phyloP scores from a whole-genome alignment of 192 early-diverging fungal genomes.

The Spinellus fusiger region DNA sequence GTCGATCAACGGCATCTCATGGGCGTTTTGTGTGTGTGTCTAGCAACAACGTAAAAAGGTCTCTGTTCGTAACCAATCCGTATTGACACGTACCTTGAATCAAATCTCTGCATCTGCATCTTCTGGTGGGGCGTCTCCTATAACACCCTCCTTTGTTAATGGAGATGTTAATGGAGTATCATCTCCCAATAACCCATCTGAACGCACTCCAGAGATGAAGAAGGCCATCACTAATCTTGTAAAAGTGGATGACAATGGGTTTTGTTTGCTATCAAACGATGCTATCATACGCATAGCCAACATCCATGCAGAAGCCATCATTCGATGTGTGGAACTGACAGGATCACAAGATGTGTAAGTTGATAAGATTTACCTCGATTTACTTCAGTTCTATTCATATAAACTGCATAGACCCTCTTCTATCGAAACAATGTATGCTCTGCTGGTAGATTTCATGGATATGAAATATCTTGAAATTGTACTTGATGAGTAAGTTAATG shows the following conservation, averaged over 20 bases:
- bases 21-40: neutral
- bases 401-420: conserved; percentile 49
- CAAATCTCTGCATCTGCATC: conserved; percentile 25
- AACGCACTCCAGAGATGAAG: neutral
- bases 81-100: conserved; percentile 29
- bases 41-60: conserved; percentile 36
- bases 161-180: neutral
- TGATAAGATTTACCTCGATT: neutral
- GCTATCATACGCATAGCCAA: conserved; percentile 52
- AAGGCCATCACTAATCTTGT: conserved; percentile 9
- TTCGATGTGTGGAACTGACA: conserved; percentile 74
- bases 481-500: conserved; percentile 58
- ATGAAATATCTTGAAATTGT: conserved; percentile 77
- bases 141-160: neutral
- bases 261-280: conserved; percentile 34
- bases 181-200: conserved; percentile 3
- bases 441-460: conserved; percentile 76
- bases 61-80: conserved; percentile 23
- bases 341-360: conserved; percentile 53
- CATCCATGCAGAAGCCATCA: conserved; percentile 71
- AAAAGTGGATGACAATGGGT: conserved; percentile 17
- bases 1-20: neutral
- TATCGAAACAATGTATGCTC: conserved; percentile 60
- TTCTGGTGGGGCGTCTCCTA: neutral
- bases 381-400: neutral